These are phyloP conservation scores for Licmophora abbreviata DNA, from an alignment of 108 stramenopile species.

Conservation along the genomic window DNA sequence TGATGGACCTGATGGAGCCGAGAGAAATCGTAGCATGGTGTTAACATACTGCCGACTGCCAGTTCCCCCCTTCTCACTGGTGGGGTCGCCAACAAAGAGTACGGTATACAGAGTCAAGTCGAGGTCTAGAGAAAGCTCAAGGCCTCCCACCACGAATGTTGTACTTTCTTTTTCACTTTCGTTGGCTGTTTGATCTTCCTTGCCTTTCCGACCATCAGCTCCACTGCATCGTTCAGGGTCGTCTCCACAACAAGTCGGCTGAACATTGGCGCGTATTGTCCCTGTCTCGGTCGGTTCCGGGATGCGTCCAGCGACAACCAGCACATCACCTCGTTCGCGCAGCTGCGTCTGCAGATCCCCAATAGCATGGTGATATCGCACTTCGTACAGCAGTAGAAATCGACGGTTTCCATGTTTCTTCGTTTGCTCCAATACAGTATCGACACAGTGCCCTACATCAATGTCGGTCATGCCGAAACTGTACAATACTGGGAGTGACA, in stretches of 20 bases:
- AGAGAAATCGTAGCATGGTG: conserved; percentile 40
- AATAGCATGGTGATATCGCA: conserved; percentile 75
- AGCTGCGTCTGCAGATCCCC: conserved; percentile 35
- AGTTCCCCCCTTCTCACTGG: conserved; percentile 16
- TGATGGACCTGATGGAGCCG: conserved; percentile 9
- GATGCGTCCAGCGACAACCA: conserved; percentile 17
- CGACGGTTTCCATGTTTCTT: conserved; percentile 10
- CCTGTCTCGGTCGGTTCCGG: conserved; percentile 8
- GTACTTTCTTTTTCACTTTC: background rate
- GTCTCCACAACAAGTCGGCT: background rate
- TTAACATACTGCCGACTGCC: conserved; percentile 40
- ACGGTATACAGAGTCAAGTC: conserved; percentile 46
- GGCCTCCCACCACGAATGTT: conserved; percentile 47
- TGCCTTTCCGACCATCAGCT: conserved; percentile 17
- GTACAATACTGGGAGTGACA: conserved; percentile 59
- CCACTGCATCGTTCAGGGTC: conserved; percentile 1
- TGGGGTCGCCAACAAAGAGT: conserved; percentile 65
- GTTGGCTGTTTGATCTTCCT: conserved; percentile 19
- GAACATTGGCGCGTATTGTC: background rate
- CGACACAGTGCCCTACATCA: conserved; percentile 17
- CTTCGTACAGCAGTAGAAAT: conserved; percentile 71
- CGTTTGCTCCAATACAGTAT: conserved; percentile 10
- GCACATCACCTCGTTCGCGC: conserved; percentile 1
- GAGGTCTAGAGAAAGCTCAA: conserved; percentile 57
- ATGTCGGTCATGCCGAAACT: conserved; percentile 53